Evolutionary conservation across 371 early-diverging fungal species (phyloP).

Genomic region (Syncephalastrum sp.): DNA sequence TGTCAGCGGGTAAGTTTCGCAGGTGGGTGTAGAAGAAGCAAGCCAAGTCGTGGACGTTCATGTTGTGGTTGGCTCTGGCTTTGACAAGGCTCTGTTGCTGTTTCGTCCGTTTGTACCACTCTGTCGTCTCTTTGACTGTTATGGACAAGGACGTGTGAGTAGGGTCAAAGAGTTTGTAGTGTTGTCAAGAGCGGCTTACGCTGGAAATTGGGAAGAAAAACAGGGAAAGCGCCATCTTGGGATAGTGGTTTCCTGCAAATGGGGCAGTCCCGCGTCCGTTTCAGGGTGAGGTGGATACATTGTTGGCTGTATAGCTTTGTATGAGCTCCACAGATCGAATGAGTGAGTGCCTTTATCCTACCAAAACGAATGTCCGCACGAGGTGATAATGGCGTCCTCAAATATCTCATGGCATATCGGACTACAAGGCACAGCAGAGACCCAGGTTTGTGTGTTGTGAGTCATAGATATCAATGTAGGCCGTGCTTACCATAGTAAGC

Average conservation of each 20-base stretch:
- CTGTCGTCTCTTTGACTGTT: conserved; percentile 8
- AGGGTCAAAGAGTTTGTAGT: neutral
- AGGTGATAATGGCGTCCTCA: conserved; percentile 71
- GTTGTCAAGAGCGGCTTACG: conserved; percentile 34
- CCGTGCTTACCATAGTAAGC: conserved; percentile 8
- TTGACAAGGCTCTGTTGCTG: neutral
- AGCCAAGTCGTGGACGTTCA: conserved; percentile 1
- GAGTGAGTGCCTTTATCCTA: conserved; percentile 23
- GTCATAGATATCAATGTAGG: too few species aligned
- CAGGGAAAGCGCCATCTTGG: conserved; percentile 64
- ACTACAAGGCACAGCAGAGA: conserved; percentile 27
- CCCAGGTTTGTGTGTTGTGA: neutral
- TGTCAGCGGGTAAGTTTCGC: conserved; percentile 19
- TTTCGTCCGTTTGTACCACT: conserved; percentile 4
- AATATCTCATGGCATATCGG: conserved; percentile 76
- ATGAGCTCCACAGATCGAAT: neutral
- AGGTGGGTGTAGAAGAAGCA: neutral
- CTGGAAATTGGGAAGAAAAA: conserved; percentile 62
- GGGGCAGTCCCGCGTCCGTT: conserved; percentile 59
- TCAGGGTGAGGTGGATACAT: conserved; percentile 53
- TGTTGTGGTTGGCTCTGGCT: neutral
- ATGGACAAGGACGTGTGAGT: neutral
- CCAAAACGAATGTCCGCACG: conserved; percentile 91
- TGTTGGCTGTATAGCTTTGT: conserved; percentile 73
- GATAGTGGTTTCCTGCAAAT: conserved; percentile 59